phyloP scores from a whole-genome alignment of 139 green algal genomes.

The Ettlia oleoabundans region DNA sequence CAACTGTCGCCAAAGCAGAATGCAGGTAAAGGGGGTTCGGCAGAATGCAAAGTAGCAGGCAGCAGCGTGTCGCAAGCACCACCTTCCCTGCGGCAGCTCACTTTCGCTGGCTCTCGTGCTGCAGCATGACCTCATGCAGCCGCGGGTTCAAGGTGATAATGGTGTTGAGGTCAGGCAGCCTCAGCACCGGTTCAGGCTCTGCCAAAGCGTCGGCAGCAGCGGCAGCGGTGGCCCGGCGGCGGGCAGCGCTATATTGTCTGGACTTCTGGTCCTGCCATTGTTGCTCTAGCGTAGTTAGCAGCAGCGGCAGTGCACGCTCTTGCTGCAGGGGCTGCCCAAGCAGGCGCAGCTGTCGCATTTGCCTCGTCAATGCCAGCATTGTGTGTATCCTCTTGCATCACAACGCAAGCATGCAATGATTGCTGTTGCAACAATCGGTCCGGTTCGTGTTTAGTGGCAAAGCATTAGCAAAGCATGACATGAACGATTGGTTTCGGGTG shows the following conservation, averaged over 20 bases:
- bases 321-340: not conserved
- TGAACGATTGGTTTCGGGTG: too few species aligned
- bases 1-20: too few species aligned
- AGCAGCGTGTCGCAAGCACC: too few species aligned
- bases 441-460: too few species aligned
- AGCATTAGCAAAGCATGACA: too few species aligned
- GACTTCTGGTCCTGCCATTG: not conserved
- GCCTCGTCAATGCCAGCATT: not conserved
- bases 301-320: not conserved
- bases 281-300: not conserved
- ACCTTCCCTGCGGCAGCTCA: too few species aligned
- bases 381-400: too few species aligned
- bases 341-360: not conserved
- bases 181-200: not conserved
- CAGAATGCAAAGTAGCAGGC: not conserved
- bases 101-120: constrained; percentile 13
- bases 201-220: not conserved
- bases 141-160: constrained; percentile 27
- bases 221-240: not conserved
- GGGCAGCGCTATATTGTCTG: not conserved
- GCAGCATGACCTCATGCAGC: constrained; percentile 23
- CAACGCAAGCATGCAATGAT: too few species aligned
- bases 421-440: too few species aligned
- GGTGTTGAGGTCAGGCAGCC: constrained; percentile 16
- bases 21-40: too few species aligned